Percentiles rank a stretch among this genome's conserved stretches.
Evolutionary conservation across 2,329 filamentous ascomycete genomes (phyloP).

Genomic region (Sclerotinia glacialis): DNA sequence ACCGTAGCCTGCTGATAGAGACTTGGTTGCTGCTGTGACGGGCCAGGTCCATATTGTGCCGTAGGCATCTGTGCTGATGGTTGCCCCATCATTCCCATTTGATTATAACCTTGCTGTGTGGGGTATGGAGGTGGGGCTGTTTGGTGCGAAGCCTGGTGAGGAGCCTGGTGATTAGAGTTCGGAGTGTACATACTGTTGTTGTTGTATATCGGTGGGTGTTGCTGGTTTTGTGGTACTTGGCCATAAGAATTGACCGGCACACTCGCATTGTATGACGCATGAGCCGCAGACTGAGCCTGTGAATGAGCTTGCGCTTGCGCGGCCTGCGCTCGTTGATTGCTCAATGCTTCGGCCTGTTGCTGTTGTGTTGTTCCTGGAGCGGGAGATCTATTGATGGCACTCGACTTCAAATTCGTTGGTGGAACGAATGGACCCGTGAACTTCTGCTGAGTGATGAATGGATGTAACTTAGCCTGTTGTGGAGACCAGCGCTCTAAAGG

Average conservation of each 20-base stretch:
- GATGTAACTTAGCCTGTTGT: slow-evolving; percentile 93
- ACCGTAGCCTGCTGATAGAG: slow-evolving; percentile 73
- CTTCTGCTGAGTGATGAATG: slow-evolving; percentile 98
- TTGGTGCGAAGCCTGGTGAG: slow-evolving; percentile 45
- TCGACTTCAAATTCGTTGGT: slow-evolving; percentile 92
- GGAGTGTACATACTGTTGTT: slow-evolving; percentile 77
- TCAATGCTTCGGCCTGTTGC: slow-evolving; percentile 88
- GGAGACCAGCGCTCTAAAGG: slow-evolving; percentile 96
- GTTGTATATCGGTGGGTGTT: slow-evolving; percentile 69
- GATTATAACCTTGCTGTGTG: slow-evolving; percentile 67
- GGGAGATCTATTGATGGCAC: slow-evolving; percentile 78
- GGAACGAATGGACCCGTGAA: slow-evolving; percentile 95
- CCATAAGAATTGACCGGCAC: slow-evolving; percentile 21
- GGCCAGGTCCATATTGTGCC: slow-evolving; percentile 56
- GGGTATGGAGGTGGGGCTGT: slow-evolving; percentile 75
- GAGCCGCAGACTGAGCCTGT: slow-evolving; percentile 60
- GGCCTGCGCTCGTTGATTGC: slow-evolving; percentile 80
- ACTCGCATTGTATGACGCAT: slow-evolving; percentile 42
- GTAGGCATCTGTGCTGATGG: slow-evolving; percentile 63
- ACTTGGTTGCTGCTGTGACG: slow-evolving; percentile 58
- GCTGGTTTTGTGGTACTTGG: slow-evolving; percentile 57
- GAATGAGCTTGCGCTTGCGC: slow-evolving; percentile 52
- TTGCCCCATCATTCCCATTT: slow-evolving; percentile 66
- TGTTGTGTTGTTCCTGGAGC: slow-evolving; percentile 94
- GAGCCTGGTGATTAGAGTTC: slow-evolving; percentile 47